Percentiles rank a stretch among this genome's conserved stretches.
Evolutionary conservation across 768 basidiomycete species (phyloP).

Genomic region (Asterophora lycoperdoides): DNA sequence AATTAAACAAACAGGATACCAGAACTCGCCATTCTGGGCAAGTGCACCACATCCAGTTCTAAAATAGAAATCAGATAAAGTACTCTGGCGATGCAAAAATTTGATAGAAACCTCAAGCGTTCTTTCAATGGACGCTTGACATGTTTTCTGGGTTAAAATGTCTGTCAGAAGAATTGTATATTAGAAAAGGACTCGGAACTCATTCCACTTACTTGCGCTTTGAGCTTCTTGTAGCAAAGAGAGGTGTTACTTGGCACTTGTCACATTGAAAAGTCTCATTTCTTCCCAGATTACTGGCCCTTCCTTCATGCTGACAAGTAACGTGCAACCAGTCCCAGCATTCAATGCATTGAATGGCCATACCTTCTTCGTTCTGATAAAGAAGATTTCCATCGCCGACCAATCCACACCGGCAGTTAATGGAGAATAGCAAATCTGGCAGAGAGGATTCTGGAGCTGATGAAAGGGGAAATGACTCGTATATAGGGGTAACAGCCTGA

Average conservation of each 20-base stretch:
- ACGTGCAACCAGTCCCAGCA: conserved; percentile 23
- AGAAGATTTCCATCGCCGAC: background rate
- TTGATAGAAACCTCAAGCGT: background rate
- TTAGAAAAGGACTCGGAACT: background rate
- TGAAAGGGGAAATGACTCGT: background rate
- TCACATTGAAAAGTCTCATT: conserved; percentile 16
- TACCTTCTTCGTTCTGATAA: conserved; percentile 8
- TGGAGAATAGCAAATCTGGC: background rate
- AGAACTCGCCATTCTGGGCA: conserved; percentile 12
- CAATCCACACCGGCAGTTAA: background rate
- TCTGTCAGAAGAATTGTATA: background rate
- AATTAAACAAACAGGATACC: conserved; percentile 25
- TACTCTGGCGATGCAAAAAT: too few species aligned
- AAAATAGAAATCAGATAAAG: background rate
- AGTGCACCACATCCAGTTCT: conserved; percentile 20
- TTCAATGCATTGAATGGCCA: conserved; percentile 18
- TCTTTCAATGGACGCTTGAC: background rate
- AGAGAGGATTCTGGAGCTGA: background rate
- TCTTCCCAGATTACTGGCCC: conserved; percentile 15
- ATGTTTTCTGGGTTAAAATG: background rate
- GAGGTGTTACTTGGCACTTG: conserved; percentile 4
- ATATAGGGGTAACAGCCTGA: background rate
- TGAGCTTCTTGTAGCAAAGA: background rate
- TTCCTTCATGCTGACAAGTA: conserved; percentile 23
- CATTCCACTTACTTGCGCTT: background rate